Evolutionary conservation across 208 protist species (phyloP), one percentile per base, ranked within the genome.

Genomic region (Leptomonas seymouri): DNA sequence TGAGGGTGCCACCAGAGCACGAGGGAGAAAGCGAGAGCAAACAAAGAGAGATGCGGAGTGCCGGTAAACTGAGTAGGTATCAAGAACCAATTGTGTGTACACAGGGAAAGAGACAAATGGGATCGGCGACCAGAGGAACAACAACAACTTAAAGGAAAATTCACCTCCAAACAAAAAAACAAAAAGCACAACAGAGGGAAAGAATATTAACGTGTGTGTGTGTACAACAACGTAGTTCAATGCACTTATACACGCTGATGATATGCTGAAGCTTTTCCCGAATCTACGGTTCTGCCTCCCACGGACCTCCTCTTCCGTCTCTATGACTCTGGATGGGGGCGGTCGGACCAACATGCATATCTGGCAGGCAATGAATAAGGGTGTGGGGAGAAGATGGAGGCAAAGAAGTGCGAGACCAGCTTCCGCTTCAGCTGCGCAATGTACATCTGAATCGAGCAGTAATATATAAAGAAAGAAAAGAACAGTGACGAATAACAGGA

Each of bases 401-500:
- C 12, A n/a, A 7, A 61, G 2, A 61, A 23, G n/a, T 20, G 20
- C 11, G 9, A 27, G 18, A 36, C 3, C 23, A 16, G 51, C 11
- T 45, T 61, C 28, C 7, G 27, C 34, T 31, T 49, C 27, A 28
- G 41, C 21, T 31, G 34, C 34, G 15, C 56, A 42, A 11, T 34
- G 36, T 61, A 49, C 39, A 45, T 9, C 39, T 49, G 56, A 61
- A 49, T 31, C 30, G 31, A n/a, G n/a, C 36, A 66, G 51, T 34
- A 23, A 63, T 42, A 68, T 50, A 64, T 71, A 71, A 34, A 45
- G 42, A 23, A 31, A 49, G 31, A 23, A 46, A n/a, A 59, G n/a
- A 63, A n/a, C 21, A 14, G 25, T 56, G 21, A 5, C 20, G 48
- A 2, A 51, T 44, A 60, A 20, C 28, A 23, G 48, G 4, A 30